These are phyloP conservation scores for Coleophoma crateriformis DNA, from an alignment of 2,329 filamentous ascomycete genomes.

Conservation along the genomic window DNA sequence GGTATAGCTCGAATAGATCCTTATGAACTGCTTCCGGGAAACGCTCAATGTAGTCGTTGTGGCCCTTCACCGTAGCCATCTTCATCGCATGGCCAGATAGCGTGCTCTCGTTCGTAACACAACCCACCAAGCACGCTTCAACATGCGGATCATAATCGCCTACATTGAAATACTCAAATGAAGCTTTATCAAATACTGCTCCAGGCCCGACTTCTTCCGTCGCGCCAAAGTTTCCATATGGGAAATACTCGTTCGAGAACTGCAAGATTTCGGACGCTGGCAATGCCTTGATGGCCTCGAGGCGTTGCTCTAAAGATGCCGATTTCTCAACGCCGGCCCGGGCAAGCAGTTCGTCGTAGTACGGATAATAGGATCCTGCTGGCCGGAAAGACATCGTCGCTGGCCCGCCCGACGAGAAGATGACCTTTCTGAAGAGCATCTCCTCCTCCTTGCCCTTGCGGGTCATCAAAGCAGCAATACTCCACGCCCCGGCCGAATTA, in stretches of 20 bases:
- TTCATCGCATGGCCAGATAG: neutral
- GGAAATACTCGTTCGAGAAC: neutral
- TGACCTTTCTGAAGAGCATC: neutral
- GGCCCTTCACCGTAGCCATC: neutral
- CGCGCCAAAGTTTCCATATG: neutral
- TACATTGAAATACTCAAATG: neutral
- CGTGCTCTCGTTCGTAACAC: neutral
- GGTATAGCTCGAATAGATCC: neutral
- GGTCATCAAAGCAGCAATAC: neutral
- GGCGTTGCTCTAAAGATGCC: neutral
- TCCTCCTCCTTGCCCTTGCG: neutral
- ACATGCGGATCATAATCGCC: neutral
- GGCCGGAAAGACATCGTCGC: neutral
- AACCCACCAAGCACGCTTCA: neutral
- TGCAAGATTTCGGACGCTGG: neutral
- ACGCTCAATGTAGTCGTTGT: neutral
- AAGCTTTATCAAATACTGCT: neutral
- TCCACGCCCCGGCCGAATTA: slow-evolving; percentile 42
- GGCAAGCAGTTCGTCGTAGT: neutral
- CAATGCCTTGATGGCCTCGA: neutral
- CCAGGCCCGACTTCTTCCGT: neutral
- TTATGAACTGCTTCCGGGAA: neutral
- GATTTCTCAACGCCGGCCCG: neutral
- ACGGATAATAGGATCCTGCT: neutral
- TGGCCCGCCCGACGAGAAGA: neutral